Evolutionary conservation across 2,329 filamentous ascomycete genomes (phyloP).

Genomic region (Phyllosticta capitalensis): DNA sequence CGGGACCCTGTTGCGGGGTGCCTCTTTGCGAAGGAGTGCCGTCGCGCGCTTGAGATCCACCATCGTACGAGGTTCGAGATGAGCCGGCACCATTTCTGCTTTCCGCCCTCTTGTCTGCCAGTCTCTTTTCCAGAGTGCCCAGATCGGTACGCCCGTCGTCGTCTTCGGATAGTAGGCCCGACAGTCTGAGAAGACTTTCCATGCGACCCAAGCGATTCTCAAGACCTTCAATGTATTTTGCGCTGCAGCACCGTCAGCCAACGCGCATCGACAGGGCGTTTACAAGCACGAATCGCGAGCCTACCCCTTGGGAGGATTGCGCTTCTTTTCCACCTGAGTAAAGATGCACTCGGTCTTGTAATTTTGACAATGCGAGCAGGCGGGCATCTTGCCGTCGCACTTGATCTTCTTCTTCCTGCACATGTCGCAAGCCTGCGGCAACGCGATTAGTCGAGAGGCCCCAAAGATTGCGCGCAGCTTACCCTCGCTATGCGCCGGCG

Average conservation of each 20-base stretch:
- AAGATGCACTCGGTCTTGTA: constrained; percentile 98
- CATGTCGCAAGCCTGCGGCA: constrained; percentile 79
- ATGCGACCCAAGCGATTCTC: constrained; percentile 93
- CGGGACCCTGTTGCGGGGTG: constrained; percentile 37
- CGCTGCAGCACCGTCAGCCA: constrained; percentile 41
- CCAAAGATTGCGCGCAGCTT: constrained; percentile 28
- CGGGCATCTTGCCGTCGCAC: constrained; percentile 90
- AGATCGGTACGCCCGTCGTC: constrained; percentile 80
- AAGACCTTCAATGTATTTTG: constrained; percentile 94
- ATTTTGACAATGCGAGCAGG: constrained; percentile 92
- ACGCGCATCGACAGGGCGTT: neutral
- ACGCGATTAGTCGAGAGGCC: neutral
- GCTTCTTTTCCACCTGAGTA: constrained; percentile 97
- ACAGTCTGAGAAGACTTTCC: constrained; percentile 82
- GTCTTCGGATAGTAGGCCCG: constrained; percentile 76
- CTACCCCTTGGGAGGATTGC: constrained; percentile 92
- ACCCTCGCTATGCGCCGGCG: constrained; percentile 80
- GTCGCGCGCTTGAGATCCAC: constrained; percentile 1
- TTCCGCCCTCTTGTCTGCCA: constrained; percentile 39
- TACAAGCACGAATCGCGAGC: constrained; percentile 18
- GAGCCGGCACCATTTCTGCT: constrained; percentile 21
- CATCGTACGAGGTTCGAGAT: constrained; percentile 7
- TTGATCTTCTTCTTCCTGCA: constrained; percentile 96
- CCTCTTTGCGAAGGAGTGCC: constrained; percentile 28
- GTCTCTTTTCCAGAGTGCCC: constrained; percentile 72